phyloP scores from a whole-genome alignment of 2,329 filamentous ascomycete species.

The Zymoseptoria pseudotritici region DNA sequence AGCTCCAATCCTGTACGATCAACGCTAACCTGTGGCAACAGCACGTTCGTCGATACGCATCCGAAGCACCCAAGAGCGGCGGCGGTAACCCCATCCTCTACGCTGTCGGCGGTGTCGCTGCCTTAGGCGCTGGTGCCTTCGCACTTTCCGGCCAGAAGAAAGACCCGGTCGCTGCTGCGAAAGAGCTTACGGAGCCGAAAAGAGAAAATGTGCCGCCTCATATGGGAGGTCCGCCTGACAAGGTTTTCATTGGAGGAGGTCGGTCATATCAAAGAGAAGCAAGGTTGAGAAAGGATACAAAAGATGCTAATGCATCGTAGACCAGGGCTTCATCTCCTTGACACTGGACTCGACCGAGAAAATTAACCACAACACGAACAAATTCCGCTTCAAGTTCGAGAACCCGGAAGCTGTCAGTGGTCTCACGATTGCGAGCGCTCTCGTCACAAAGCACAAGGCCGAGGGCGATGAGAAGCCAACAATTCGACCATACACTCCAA shows the following conservation, averaged over 20 bases:
- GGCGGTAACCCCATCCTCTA: constrained; percentile 55
- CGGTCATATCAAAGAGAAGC: neutral
- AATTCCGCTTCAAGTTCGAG: constrained; percentile 77
- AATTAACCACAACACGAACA: constrained; percentile 93
- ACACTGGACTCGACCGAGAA: constrained; percentile 70
- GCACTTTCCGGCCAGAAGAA: constrained; percentile 17
- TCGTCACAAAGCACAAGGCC: constrained; percentile 87
- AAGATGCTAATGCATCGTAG: constrained; percentile 27
- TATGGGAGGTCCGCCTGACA: constrained; percentile 35
- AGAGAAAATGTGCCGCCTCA: constrained; percentile 31
- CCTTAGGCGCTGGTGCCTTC: constrained; percentile 51
- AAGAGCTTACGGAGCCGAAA: constrained; percentile 27
- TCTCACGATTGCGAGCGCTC: constrained; percentile 69
- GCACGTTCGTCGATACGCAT: constrained; percentile 68
- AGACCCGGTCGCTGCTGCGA: constrained; percentile 18
- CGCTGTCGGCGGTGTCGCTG: constrained; percentile 46
- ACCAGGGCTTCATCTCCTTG: constrained; percentile 81
- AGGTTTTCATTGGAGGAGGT: constrained; percentile 63
- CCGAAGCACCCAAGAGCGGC: constrained; percentile 47
- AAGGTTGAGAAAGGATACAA: neutral
- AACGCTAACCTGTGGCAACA: constrained; percentile 27
- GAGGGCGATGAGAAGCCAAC: constrained; percentile 76
- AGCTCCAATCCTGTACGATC: constrained; percentile 6
- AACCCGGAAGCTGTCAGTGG: constrained; percentile 80
- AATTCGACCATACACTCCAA: constrained; percentile 86